Evolutionary conservation across 441 rosid genomes (phyloP), one percentile per base, ranked within the genome.

Genomic region (Erodium chrysanthum): DNA sequence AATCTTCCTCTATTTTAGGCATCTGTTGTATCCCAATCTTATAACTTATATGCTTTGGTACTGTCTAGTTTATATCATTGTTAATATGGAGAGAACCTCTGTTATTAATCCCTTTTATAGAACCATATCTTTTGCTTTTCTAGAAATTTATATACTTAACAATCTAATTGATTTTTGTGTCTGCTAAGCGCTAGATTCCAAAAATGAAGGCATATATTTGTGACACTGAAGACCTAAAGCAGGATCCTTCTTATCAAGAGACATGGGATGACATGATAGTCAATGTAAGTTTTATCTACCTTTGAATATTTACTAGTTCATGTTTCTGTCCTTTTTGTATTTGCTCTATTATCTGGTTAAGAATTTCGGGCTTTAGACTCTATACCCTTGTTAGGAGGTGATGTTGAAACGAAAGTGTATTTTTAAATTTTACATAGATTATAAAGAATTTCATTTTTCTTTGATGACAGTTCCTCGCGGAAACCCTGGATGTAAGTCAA

Each of bases 231-330:
- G 99, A 94, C 81, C 83, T 91, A 66, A 87, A 87, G 90, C 86
- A 82, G 76, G 97, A 94, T 83, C 91, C 96, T 73, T 82, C 85
- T 62, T 89, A 87, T 78, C 96, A 88, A 77, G 99, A 94, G 83
- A 90, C 87, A 17, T 94, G 99, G 99, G 99, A 91, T 82, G 99
- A 89, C 80, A 94, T 94, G 99, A 91, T 94, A 73, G 87, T 94
- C 80, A 81, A 85, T 77, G 99, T 91, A 80, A 82, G 90, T 66
- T 60, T 73, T 7, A 71, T 65, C 65, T 23, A 37, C 71, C 48
- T 64, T 14, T 71, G 69, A 74, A 72, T 22, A 11, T 21, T 63
- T 40, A 20, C 58, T 63, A 35, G 65, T 14, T 66, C 15, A 18
- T 18, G 37, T 42, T 66, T 40, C 7, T 21, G 15, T 48, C 4